Conservation (phyloP, 495 filamentous ascomycete genomes). For the Hyphodiscus hymeniophilus region DNA sequence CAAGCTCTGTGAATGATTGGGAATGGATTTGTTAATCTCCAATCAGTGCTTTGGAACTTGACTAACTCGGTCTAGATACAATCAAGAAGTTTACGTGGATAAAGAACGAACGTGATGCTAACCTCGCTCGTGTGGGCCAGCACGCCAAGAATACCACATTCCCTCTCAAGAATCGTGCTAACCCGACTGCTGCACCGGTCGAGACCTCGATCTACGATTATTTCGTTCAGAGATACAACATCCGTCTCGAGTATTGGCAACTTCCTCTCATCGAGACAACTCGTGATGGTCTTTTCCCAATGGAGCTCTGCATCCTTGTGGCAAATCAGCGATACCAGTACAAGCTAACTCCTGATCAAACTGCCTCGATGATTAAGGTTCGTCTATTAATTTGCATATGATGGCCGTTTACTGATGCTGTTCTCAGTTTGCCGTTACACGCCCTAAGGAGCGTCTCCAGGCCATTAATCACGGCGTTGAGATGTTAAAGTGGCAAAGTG, state of each 20-base stretch:
- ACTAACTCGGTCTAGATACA: slow-evolving; percentile 25
- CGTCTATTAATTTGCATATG: neutral
- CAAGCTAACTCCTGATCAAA: slow-evolving; percentile 62
- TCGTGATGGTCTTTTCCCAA: slow-evolving; percentile 59
- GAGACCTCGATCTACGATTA: slow-evolving; percentile 54
- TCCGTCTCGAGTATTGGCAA: slow-evolving; percentile 37
- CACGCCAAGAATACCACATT: slow-evolving; percentile 52
- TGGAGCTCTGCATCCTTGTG: slow-evolving; percentile 55
- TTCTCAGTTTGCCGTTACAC: slow-evolving; percentile 56
- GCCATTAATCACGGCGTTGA: slow-evolving; percentile 57
- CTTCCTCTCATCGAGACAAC: slow-evolving; percentile 67
- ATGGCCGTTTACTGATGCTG: neutral
- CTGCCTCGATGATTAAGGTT: slow-evolving; percentile 1
- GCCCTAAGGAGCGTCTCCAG: slow-evolving; percentile 51
- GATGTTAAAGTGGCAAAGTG: slow-evolving; percentile 58
- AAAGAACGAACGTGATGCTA: neutral
- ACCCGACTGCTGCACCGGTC: slow-evolving; percentile 18
- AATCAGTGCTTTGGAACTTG: too few species aligned
- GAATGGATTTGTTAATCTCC: too few species aligned
- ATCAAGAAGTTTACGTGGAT: slow-evolving; percentile 50
- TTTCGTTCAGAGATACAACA: slow-evolving; percentile 57
- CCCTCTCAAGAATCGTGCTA: slow-evolving; percentile 42
- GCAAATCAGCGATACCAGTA: slow-evolving; percentile 66
- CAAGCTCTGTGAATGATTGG: too few species aligned
- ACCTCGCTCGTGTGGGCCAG: slow-evolving; percentile 30